Conservation (phyloP, 2,329 filamentous ascomycete genomes). For the Exophiala bonariae region DNA sequence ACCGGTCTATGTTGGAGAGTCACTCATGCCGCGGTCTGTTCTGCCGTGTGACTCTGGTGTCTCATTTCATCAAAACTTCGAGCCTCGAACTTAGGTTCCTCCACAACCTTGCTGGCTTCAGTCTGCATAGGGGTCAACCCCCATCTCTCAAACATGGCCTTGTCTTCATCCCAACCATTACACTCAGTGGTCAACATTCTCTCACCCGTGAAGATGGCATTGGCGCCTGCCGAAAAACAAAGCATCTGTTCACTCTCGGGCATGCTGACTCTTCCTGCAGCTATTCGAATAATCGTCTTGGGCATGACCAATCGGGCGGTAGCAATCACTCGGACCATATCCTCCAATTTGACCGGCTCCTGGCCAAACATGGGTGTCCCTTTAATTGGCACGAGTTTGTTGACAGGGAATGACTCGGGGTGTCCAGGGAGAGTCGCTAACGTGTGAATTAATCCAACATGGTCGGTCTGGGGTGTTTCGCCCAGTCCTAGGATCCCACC, state of each 20-base stretch:
- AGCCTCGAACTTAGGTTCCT: constrained; percentile 26
- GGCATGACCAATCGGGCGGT: constrained; percentile 83
- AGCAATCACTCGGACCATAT: constrained; percentile 78
- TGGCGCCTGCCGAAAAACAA: constrained; percentile 88
- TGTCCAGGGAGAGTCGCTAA: constrained; percentile 77
- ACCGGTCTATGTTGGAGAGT: no score
- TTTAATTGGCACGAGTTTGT: constrained; percentile 86
- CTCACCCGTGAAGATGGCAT: constrained; percentile 93
- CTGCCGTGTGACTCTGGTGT: constrained; percentile 1
- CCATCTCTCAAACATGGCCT: constrained; percentile 79
- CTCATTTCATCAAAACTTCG: constrained; percentile 24
- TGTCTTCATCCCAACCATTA: constrained; percentile 88
- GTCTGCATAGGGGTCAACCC: constrained; percentile 74
- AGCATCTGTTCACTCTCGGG: constrained; percentile 84
- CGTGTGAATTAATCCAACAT: constrained; percentile 79
- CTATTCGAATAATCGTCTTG: constrained; percentile 80
- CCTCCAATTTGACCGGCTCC: constrained; percentile 72
- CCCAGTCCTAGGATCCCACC: constrained; percentile 86
- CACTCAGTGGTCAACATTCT: constrained; percentile 94
- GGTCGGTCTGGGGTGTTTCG: constrained; percentile 70
- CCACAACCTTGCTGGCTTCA: constrained; percentile 27
- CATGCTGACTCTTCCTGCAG: constrained; percentile 81
- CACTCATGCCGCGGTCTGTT: no score
- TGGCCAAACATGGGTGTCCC: constrained; percentile 80
- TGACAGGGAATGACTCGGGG: constrained; percentile 89